Evolutionary conservation across 176 grass and related monocot species (phyloP).

Genomic region (Rhynchospora pubera): DNA sequence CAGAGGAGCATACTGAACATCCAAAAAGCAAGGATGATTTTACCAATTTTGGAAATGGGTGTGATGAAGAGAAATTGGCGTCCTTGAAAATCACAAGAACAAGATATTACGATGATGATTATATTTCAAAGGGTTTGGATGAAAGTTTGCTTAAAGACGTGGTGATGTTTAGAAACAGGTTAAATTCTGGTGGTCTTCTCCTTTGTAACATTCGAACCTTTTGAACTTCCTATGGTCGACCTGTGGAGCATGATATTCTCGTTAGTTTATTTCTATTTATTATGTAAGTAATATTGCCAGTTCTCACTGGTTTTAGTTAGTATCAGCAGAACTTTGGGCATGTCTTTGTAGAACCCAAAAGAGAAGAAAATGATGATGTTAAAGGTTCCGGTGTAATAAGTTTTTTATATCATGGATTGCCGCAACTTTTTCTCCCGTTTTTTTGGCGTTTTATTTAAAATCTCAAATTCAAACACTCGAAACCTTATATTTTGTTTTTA

Average conservation of each 20-base stretch:
- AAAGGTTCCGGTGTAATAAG: too few relatives aligned
- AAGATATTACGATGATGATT: slow-evolving; percentile 28
- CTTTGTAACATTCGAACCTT: slow-evolving; percentile 27
- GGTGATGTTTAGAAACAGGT: slow-evolving; percentile 24
- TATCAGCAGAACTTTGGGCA: too few relatives aligned
- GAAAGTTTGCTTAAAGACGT: slow-evolving; percentile 27
- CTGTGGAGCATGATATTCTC: not conserved
- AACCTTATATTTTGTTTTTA: too few relatives aligned
- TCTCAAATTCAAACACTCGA: too few relatives aligned
- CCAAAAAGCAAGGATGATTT: slow-evolving; percentile 15
- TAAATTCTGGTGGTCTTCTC: slow-evolving; percentile 25
- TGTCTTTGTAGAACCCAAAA: too few relatives aligned
- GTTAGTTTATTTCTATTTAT: not conserved
- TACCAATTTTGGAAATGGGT: not conserved
- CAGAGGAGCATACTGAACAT: slow-evolving; percentile 8
- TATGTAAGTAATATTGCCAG: not conserved
- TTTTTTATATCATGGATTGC: too few relatives aligned
- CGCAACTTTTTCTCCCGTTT: too few relatives aligned
- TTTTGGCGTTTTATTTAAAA: too few relatives aligned
- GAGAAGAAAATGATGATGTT: too few relatives aligned
- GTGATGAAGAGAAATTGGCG: not conserved
- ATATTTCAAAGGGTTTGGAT: slow-evolving; percentile 10
- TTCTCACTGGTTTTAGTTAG: not conserved
- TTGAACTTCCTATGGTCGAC: slow-evolving; percentile 7
- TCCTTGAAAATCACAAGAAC: not conserved